A percentile compares a stretch with the other conserved stretches of the same genome.
Evolutionary conservation across 2,329 filamentous ascomycete genomes (phyloP).

Genomic region (Nannizziopsis arthrosporioides): DNA sequence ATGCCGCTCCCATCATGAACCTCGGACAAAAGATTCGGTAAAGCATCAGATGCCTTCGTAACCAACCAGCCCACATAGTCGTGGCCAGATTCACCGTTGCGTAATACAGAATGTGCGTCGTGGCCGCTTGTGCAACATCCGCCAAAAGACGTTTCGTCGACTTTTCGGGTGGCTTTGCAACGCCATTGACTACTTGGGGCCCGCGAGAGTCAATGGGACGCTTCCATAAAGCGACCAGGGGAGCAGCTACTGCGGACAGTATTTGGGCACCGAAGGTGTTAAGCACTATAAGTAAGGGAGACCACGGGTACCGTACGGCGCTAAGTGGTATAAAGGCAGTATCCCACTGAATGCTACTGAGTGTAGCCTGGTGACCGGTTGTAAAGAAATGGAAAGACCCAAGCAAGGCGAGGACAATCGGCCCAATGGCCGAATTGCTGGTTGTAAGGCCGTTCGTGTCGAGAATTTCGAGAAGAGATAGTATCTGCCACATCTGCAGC

Average conservation of each 20-base stretch:
- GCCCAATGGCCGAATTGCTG: constrained; percentile 58
- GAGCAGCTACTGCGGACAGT: constrained; percentile 65
- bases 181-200: constrained; percentile 15
- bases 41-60: constrained; percentile 88
- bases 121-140: constrained; percentile 57
- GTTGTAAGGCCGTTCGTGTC: constrained; percentile 51
- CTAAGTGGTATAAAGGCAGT: constrained; percentile 80
- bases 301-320: constrained; percentile 78
- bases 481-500: constrained; percentile 75
- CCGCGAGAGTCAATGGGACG: constrained; percentile 58
- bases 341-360: constrained; percentile 91
- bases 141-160: constrained; percentile 45
- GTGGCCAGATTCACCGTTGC: constrained; percentile 73
- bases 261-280: constrained; percentile 90
- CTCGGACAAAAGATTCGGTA: constrained; percentile 86
- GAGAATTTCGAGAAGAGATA: constrained; percentile 58
- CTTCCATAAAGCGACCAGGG: constrained; percentile 81
- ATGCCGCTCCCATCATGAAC: constrained; percentile 68
- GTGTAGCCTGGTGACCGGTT: constrained; percentile 84
- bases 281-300: constrained; percentile 63
- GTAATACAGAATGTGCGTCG: constrained; percentile 68
- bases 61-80: constrained; percentile 77
- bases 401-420: constrained; percentile 72
- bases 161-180: constrained; percentile 22
- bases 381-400: constrained; percentile 96